phyloP scores from a whole-genome alignment of 768 basidiomycete genomes.

The Daedalea quercina region DNA sequence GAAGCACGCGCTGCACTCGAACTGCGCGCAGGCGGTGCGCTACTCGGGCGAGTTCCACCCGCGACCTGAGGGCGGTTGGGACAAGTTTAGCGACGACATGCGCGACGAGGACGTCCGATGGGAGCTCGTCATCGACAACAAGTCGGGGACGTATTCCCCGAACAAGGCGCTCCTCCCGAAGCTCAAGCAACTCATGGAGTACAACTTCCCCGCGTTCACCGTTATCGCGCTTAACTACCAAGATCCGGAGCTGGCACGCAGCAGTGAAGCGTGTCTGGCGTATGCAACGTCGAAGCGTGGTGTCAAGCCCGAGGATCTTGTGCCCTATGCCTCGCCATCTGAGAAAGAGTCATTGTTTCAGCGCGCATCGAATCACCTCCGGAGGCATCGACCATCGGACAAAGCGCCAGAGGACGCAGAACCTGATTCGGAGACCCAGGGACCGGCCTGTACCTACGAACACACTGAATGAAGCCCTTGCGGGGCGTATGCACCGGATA shows the following conservation, averaged over 20 bases:
- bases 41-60: slow-evolving; percentile 81
- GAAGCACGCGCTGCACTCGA: slow-evolving; percentile 80
- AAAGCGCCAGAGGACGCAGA: not conserved
- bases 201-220: slow-evolving; percentile 63
- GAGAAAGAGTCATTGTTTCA: slow-evolving; percentile 48
- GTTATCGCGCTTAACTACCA: slow-evolving; percentile 49
- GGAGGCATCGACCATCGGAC: not conserved
- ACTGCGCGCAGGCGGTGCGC: slow-evolving; percentile 58
- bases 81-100: slow-evolving; percentile 46
- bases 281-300: slow-evolving; percentile 62
- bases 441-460: not conserved
- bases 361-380: not conserved
- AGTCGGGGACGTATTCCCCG: slow-evolving; percentile 81
- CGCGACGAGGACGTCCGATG: slow-evolving; percentile 55
- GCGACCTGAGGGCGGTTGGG: slow-evolving; percentile 65
- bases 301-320: slow-evolving; percentile 49
- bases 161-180: slow-evolving; percentile 53
- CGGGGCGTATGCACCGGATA: too few species aligned
- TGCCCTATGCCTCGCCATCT: slow-evolving; percentile 46
- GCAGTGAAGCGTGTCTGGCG: slow-evolving; percentile 58
- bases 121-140: slow-evolving; percentile 85
- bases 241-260: slow-evolving; percentile 49
- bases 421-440: not conserved
- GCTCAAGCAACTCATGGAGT: slow-evolving; percentile 56
- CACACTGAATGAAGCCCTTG: not conserved